Percentiles rank a stretch among this genome's conserved stretches.
Conservation (phyloP, 2,329 filamentous ascomycete genomes). For the Zasmidium citrigriseum region DNA sequence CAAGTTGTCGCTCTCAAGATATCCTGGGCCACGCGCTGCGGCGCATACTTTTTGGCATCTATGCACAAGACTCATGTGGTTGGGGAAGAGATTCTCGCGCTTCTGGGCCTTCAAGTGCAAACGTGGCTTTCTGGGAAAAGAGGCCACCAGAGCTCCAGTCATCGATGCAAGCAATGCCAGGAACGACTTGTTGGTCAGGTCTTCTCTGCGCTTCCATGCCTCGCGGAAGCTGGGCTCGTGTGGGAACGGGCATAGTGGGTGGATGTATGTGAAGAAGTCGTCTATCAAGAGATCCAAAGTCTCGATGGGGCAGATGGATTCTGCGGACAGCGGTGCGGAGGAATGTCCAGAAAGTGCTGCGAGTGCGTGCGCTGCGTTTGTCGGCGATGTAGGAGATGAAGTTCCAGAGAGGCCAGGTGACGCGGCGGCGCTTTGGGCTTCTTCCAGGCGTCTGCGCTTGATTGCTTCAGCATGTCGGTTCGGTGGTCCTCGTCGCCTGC, state of each 20-base stretch:
- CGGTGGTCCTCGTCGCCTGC: conserved; percentile 63
- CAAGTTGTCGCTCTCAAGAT: conserved; percentile 56
- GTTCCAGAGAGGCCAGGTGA: conserved; percentile 46
- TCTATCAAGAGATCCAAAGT: conserved; percentile 71
- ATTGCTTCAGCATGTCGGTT: conserved; percentile 68
- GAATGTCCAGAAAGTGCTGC: conserved; percentile 51
- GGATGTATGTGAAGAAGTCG: conserved; percentile 82
- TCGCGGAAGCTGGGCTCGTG: conserved; percentile 76
- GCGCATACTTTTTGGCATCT: conserved; percentile 70
- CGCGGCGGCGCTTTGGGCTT: conserved; percentile 24
- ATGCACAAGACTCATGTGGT: conserved; percentile 68
- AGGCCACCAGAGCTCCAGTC: conserved; percentile 72
- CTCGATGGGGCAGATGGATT: conserved; percentile 70
- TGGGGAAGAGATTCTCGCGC: conserved; percentile 65
- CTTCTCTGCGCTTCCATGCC: conserved; percentile 66
- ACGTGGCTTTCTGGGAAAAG: conserved; percentile 71
- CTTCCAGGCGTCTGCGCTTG: conserved; percentile 60
- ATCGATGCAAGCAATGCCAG: conserved; percentile 72
- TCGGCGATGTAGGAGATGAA: conserved; percentile 52
- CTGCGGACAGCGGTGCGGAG: conserved; percentile 55
- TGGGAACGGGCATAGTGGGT: conserved; percentile 74
- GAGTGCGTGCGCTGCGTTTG: conserved; percentile 55
- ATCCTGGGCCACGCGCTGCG: conserved; percentile 63
- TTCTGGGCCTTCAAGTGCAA: conserved; percentile 69
- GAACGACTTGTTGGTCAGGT: conserved; percentile 66